A percentile compares a stretch with the other conserved stretches of the same genome.
Evolutionary conservation across 352 stramenopile genomes (phyloP).

Genomic region (Pythium oligandrum): DNA sequence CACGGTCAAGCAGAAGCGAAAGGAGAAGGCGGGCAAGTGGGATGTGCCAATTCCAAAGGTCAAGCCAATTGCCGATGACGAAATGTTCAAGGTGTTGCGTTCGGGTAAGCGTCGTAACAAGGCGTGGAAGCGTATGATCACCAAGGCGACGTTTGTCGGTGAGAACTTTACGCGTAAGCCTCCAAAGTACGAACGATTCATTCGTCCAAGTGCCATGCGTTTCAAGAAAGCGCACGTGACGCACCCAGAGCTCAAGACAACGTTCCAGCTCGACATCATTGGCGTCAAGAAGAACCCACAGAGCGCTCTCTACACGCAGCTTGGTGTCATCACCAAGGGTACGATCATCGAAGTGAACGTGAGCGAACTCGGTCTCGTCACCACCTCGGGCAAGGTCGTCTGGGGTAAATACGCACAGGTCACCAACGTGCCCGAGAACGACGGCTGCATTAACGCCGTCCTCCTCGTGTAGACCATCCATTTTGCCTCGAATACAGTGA

Average conservation of each 20-base stretch:
- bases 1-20: constrained; percentile 99
- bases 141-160: constrained; percentile 97
- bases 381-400: constrained; percentile 99
- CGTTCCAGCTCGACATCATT: constrained; percentile 99
- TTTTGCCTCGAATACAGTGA: too few relatives aligned
- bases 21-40: constrained; percentile 99
- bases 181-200: constrained; percentile 99
- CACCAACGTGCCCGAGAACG: constrained; percentile 99
- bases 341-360: constrained; percentile 99
- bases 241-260: constrained; percentile 99
- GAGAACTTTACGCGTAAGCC: constrained; percentile 99
- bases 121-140: constrained; percentile 89
- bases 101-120: constrained; percentile 96
- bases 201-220: constrained; percentile 96
- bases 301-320: constrained; percentile 94
- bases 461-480: constrained; percentile 90
- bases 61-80: constrained; percentile 98
- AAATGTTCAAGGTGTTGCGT: constrained; percentile 99
- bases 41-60: constrained; percentile 99
- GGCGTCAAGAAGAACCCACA: constrained; percentile 99
- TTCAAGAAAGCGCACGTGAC: constrained; percentile 99
- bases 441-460: constrained; percentile 99
- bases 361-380: constrained; percentile 98
- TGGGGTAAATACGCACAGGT: constrained; percentile 99
- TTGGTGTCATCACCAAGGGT: constrained; percentile 99